A percentile compares a stretch with the other conserved stretches of the same genome.
Evolutionary conservation across 2,329 filamentous ascomycete genomes (phyloP).

Genomic region (Cercospora citrullina): DNA sequence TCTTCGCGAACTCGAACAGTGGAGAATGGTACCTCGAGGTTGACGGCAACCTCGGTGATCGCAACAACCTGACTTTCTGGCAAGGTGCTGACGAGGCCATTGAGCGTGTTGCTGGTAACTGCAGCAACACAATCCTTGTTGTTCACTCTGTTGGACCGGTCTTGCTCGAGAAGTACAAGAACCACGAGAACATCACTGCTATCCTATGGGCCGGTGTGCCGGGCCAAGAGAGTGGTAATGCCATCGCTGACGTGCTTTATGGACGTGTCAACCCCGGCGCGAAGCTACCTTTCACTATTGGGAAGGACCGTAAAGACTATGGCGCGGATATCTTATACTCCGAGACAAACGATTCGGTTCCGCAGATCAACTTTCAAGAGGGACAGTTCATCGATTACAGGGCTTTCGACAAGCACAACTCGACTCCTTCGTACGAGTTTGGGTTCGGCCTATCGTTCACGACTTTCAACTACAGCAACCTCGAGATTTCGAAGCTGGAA

Average conservation of each 20-base stretch:
- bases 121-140: slow-evolving; percentile 37
- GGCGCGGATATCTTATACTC: slow-evolving; percentile 33
- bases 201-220: slow-evolving; percentile 37
- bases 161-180: slow-evolving; percentile 35
- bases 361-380: slow-evolving; percentile 44
- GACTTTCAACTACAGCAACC: slow-evolving; percentile 69
- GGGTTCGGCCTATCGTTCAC: slow-evolving; percentile 65
- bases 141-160: slow-evolving; percentile 35
- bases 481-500: slow-evolving; percentile 44
- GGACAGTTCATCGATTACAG: slow-evolving; percentile 82
- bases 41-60: slow-evolving; percentile 47
- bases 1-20: slow-evolving; percentile 51
- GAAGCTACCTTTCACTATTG: slow-evolving; percentile 37
- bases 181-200: slow-evolving; percentile 38
- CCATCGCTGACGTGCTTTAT: slow-evolving; percentile 36
- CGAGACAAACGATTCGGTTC: slow-evolving; percentile 43
- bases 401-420: slow-evolving; percentile 43
- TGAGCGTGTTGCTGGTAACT: slow-evolving; percentile 52
- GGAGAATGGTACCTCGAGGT: slow-evolving; percentile 54
- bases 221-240: slow-evolving; percentile 35
- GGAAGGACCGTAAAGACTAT: slow-evolving; percentile 35
- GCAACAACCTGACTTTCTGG: slow-evolving; percentile 52
- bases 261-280: slow-evolving; percentile 35
- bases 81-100: slow-evolving; percentile 54
- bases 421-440: slow-evolving; percentile 53